Evolutionary conservation across 2,329 filamentous ascomycete genomes (phyloP), one percentile per base, ranked within the genome.

Genomic region (Coniochaeta ligniaria): DNA sequence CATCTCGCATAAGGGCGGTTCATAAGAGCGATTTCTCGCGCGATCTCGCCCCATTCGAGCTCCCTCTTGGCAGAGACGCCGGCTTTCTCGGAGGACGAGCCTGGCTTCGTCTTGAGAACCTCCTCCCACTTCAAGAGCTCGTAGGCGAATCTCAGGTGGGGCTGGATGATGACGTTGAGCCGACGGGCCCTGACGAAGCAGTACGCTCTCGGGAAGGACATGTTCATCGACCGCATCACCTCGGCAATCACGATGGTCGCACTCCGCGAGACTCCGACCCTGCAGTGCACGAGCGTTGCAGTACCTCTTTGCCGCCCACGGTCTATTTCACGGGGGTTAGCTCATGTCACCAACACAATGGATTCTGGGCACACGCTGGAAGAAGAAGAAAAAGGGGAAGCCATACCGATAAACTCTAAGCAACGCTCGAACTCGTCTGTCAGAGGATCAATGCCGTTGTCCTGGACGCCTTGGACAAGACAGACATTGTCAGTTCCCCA

Each of bases 181-280:
- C 95, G 83, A 59, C 95, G 85, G 22, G 95, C 95, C 35, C 95
- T 88, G 41, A 99, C 95, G 73, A 94, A 98, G 73, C 95, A 98
- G 74, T 99, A 99, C 62, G 95, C 95, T 60, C 91, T 84, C 14
- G 95, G 92, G 68, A 98, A 94, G 0, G 92, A 95, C 65, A 97
- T 77, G 24, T 85, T 81, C 67, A 92, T 75, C 28, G 88, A 81
- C 38, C 88, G 87, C 95, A 99, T 99, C 38, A 98, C 92, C 74
- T 98, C 93, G n/a, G 95, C 95, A 69, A 99, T 99, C 72, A 95
- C 98, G 63, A 99, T 97, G 1, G 94, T 99, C 14, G 95, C 95
- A 64, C 92, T 96, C 58, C 95, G 86, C 58, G 93, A 97, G 60
- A 99, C 95, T 56, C 95, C 95, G 8, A 99, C 95, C 20, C 95